Base-by-base conservation (phyloP, 257 asterid species). In the Cruciata laevipes region DNA sequence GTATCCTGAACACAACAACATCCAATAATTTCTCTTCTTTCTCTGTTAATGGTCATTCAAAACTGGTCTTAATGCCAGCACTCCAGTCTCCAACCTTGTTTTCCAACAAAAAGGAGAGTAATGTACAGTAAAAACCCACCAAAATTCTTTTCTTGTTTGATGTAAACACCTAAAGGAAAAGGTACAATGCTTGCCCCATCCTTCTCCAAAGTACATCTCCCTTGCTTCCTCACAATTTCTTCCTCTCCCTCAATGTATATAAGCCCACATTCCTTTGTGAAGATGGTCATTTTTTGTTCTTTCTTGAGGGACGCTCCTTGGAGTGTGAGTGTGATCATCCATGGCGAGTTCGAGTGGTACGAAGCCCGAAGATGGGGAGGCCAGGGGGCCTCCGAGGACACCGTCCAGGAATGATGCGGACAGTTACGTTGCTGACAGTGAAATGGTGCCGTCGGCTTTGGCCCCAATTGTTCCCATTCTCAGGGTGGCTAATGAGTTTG, bases 341-440 rank as follows among this genome's bases (percentile, higher is more conserved):
- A 90, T 90, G 99, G 99, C 99, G 77, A 86, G 96, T 78, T 76
- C 96, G 20, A 94, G 96, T 80, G 96, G 96, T 68, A 86, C 86
- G 78, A 92, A 84, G 78, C 71, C 75, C 33, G 87, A 64, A 10
- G 83, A 59, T 31, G 64, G 32, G 72, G 65, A 33, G 44, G 27
- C 31, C 47, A 57, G 73, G 78, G 90, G 83, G 74, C 92, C 92
- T 20, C 94, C 81, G 18, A 81, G 86, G 62, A 59, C 87, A 63
- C 37, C 69, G 3, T 85, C 96, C 9, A 74, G 89, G 82, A 78
- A 86, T n/a, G 95, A 85, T 12, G 73, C 57, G 7, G 96, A 88
- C 61, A 77, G 73, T 42, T 76, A 70, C 37, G 84, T 90, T 58
- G 84, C 86, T 1, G 95, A 90, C 71, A 94, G 99, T 70, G 99